phyloP scores from a whole-genome alignment of 1,284 basidiomycete genomes.

The Polyporus tsugae region DNA sequence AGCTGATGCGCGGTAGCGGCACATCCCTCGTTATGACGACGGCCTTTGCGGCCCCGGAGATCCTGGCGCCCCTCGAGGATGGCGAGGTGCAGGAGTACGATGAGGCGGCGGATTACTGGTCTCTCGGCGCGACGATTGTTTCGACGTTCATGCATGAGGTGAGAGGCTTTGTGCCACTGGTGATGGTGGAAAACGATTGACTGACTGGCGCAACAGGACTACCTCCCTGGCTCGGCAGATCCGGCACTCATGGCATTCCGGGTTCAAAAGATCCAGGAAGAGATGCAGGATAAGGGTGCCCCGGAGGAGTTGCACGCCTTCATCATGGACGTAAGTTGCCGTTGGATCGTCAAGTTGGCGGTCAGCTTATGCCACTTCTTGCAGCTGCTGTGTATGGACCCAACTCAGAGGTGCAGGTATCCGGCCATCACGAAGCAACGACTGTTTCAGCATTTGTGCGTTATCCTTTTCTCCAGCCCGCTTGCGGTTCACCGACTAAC shows the following conservation, averaged over 20 bases:
- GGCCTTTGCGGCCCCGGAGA: slow-evolving; percentile 38
- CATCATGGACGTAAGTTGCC: slow-evolving; percentile 20
- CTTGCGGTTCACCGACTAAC: not conserved
- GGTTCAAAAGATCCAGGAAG: slow-evolving; percentile 7
- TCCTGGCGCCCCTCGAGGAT: slow-evolving; percentile 21
- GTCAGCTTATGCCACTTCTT: not conserved
- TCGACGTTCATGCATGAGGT: slow-evolving; percentile 28
- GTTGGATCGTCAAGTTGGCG: not conserved
- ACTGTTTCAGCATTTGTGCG: slow-evolving; percentile 16
- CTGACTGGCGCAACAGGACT: slow-evolving; percentile 9
- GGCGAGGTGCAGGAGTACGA: slow-evolving; percentile 27
- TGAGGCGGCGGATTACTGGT: slow-evolving; percentile 37
- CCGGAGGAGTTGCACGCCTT: slow-evolving; percentile 14
- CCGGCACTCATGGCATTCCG: slow-evolving; percentile 3
- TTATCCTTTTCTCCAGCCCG: not conserved
- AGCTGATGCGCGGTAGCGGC: slow-evolving; percentile 13
- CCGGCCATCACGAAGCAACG: slow-evolving; percentile 7
- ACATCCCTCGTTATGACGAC: slow-evolving; percentile 29
- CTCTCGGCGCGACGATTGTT: slow-evolving; percentile 34
- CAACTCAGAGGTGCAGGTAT: slow-evolving; percentile 7
- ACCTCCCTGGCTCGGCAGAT: slow-evolving; percentile 14
- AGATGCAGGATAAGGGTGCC: not conserved
- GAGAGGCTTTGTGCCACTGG: slow-evolving; percentile 1
- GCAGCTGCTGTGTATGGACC: slow-evolving; percentile 18
- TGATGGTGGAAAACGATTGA: not conserved